Conservation (phyloP, 1,284 basidiomycete species). For the Chiua sp. region DNA sequence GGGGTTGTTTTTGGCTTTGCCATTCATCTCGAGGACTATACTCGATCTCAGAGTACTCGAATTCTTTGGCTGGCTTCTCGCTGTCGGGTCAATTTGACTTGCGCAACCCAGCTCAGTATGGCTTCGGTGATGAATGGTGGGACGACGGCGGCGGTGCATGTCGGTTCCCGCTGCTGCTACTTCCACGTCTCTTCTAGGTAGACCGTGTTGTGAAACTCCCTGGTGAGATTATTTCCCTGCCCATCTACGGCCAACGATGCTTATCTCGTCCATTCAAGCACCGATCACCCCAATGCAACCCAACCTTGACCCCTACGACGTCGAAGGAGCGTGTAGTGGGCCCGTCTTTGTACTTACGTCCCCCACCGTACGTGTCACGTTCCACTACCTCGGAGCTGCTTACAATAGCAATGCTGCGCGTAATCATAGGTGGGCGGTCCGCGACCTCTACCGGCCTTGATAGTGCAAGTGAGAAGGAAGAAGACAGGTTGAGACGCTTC, state of each 20-base stretch:
- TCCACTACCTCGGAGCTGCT: conserved; percentile 30
- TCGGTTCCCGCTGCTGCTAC: conserved; percentile 52
- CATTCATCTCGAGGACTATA: conserved; percentile 80
- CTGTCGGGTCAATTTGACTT: conserved; percentile 47
- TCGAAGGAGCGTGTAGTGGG: conserved; percentile 20
- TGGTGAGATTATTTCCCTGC: conserved; percentile 15
- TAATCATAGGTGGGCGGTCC: conserved; percentile 32
- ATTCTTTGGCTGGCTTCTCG: conserved; percentile 71
- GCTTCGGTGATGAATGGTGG: conserved; percentile 72
- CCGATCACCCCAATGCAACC: not conserved
- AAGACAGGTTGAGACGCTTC: not conserved
- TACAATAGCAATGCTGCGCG: conserved; percentile 21
- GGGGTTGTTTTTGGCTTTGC: conserved; percentile 66
- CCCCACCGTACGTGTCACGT: conserved; percentile 17
- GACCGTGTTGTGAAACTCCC: conserved; percentile 27
- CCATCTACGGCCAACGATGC: not conserved
- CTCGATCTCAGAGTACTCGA: conserved; percentile 65
- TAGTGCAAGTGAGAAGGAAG: not conserved
- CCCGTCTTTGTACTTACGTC: conserved; percentile 31
- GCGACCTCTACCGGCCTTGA: conserved; percentile 15
- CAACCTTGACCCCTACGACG: conserved; percentile 1
- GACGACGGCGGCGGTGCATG: conserved; percentile 87
- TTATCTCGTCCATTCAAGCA: conserved; percentile 16
- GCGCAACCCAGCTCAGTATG: conserved; percentile 46
- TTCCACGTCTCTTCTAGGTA: not conserved